Evolutionary conservation across 2,329 filamentous ascomycete species (phyloP).

Genomic region (Pseudogymnoascus sp.): DNA sequence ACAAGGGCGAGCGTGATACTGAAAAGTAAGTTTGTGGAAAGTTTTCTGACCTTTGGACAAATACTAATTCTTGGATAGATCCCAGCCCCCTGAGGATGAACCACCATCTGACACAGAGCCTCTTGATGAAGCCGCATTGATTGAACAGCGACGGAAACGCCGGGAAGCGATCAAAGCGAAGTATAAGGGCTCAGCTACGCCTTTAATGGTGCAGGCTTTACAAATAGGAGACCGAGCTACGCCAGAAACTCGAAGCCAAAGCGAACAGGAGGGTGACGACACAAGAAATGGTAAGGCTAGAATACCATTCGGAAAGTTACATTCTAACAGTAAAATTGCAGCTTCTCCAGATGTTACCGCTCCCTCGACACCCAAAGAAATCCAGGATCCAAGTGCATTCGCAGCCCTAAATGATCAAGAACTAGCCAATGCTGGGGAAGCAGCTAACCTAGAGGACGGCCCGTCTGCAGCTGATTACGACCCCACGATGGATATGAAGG

Average conservation of each 20-base stretch:
- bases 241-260: conserved; percentile 20
- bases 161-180: conserved; percentile 81
- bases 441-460: conserved; percentile 51
- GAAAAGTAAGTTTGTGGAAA: conserved; percentile 13
- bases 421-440: conserved; percentile 48
- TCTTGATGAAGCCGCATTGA: conserved; percentile 73
- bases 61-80: conserved; percentile 14
- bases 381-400: conserved; percentile 36
- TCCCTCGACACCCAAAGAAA: conserved; percentile 27
- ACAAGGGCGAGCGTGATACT: conserved; percentile 12
- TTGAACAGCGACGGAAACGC: conserved; percentile 76
- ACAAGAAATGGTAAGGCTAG: conserved; percentile 31
- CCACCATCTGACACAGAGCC: conserved; percentile 43
- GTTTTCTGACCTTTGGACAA: conserved; percentile 8
- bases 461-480: conserved; percentile 93
- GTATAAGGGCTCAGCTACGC: conserved; percentile 62
- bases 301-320: neutral
- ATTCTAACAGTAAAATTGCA: conserved; percentile 17
- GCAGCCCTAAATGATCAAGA: conserved; percentile 60
- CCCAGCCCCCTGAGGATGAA: conserved; percentile 34
- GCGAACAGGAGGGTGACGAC: conserved; percentile 18
- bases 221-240: conserved; percentile 29
- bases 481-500: conserved; percentile 78
- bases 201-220: conserved; percentile 60
- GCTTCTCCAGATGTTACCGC: conserved; percentile 29